Base-by-base conservation (phyloP, 192 early-diverging fungal species). In the Cladochytrium replicatum region DNA sequence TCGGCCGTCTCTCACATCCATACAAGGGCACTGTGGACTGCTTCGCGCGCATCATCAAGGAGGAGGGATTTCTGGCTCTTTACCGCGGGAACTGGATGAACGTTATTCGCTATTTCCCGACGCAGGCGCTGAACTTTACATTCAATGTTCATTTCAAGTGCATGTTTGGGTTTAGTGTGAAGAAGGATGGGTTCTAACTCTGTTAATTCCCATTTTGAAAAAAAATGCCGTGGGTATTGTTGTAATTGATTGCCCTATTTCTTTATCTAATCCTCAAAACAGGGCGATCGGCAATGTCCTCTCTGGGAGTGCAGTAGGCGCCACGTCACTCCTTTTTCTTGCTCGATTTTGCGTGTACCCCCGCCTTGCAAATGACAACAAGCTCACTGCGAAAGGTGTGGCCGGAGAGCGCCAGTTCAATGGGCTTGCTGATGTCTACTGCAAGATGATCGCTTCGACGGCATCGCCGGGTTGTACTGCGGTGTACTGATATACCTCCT, bases 31-130 rank as follows among this genome's bases (percentile, higher is more conserved):
- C 94, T 60, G 80, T 72, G 52, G 87, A 97, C 60, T 86, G 85
- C 64, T 97, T 97, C 82, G 48, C 68, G 47, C 86, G 93, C 61
- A 85, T 91, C 64, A 58, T 83, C 55, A 66, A 66, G 48, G 89
- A 97, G 54, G 84, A 97, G 67, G 90, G 91, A 49, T 9, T 59
- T 47, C 64, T 52, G 39, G 15, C 48, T 21, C 55, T 72, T 46
- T 78, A 72, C 88, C 75, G 91, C 54, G 93, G 93, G 57, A 97
- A 95, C 81, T 64, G 81, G 56, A 81, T 88, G 51, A 97, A 93
- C 73, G 84, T 90, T 52, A 84, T 97, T 71, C 86, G 94, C 67
- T 95, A 95, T 82, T 97, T 97, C 78, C 94, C 94, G 46, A 94
- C 91, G 44, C 91, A 95, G 72, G 94, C 92, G 39, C 70, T 97